Conservation (phyloP, 129 eudicot genomes). For the Calendula officinalis region DNA sequence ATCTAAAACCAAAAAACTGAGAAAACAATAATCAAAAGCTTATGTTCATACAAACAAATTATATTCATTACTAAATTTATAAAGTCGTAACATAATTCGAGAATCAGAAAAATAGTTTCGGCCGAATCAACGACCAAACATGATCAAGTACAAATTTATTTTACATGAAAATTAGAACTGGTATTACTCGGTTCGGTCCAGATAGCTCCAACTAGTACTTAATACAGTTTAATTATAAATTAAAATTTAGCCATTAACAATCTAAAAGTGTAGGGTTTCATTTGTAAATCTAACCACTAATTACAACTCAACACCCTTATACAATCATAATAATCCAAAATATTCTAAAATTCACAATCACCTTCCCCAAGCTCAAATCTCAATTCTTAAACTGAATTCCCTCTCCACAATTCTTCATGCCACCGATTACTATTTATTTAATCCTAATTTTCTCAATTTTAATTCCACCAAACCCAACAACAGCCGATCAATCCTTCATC, state of each 20-base stretch:
- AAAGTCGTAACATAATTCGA: no score
- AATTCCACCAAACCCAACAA: slow-evolving; percentile 29
- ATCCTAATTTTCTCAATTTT: slow-evolving; percentile 28
- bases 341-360: neutral
- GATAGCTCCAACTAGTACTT: no score
- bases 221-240: no score
- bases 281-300: neutral
- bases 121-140: no score
- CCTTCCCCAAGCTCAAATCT: slow-evolving; percentile 25
- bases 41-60: no score
- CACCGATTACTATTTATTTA: slow-evolving; percentile 32
- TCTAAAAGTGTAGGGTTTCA: slow-evolving; percentile 1
- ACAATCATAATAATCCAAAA: slow-evolving; percentile 1
- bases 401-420: slow-evolving; percentile 22
- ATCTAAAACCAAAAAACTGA: no score
- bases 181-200: no score
- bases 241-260: neutral
- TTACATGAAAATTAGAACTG: no score
- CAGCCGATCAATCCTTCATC: slow-evolving; percentile 43
- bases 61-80: no score
- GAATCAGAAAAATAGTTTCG: no score
- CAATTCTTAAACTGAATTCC: slow-evolving; percentile 2
- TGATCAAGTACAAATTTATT: no score
- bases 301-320: neutral
- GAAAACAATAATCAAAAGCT: no score